Evolutionary conservation across 805 yeast genomes (phyloP).

Genomic region (Metschnikowia shivogae): DNA sequence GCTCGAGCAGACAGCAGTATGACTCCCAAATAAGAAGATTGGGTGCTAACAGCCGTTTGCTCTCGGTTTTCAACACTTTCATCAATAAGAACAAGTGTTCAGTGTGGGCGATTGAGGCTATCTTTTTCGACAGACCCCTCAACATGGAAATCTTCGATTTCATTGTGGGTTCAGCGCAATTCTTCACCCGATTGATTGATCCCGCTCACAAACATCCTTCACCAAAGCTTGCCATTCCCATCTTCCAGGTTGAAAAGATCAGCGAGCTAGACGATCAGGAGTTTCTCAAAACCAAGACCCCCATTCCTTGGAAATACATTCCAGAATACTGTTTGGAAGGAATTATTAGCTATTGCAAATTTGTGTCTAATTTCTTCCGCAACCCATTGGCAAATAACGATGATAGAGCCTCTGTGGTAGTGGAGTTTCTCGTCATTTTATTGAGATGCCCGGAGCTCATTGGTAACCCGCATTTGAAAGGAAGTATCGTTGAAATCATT

Average conservation of each 20-base stretch:
- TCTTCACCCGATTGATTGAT: constrained; percentile 67
- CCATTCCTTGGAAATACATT: constrained; percentile 70
- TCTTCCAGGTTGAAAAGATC: constrained; percentile 53
- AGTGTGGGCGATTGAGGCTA: constrained; percentile 58
- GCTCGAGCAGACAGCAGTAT: constrained; percentile 40
- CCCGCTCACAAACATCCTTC: constrained; percentile 64
- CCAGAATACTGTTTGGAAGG: constrained; percentile 90
- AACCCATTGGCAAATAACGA: constrained; percentile 55
- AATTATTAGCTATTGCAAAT: constrained; percentile 64
- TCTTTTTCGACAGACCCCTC: constrained; percentile 52
- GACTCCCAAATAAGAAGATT: constrained; percentile 12
- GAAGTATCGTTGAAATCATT: constrained; percentile 74
- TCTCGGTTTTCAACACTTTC: constrained; percentile 39
- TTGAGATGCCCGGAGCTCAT: constrained; percentile 81
- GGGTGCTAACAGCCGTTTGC: constrained; percentile 9
- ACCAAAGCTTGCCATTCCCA: constrained; percentile 45
- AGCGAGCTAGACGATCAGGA: constrained; percentile 76
- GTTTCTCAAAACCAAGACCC: constrained; percentile 59
- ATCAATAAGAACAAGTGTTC: constrained; percentile 33
- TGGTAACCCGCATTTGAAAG: constrained; percentile 91
- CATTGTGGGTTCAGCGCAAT: constrained; percentile 69
- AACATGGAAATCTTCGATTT: constrained; percentile 73
- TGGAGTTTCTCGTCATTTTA: constrained; percentile 69
- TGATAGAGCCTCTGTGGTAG: constrained; percentile 51
- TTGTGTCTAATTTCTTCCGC: constrained; percentile 50